Evolutionary conservation across 345 rosid genomes (phyloP), one percentile per base, ranked within the genome.

Genomic region (Populus tremula): DNA sequence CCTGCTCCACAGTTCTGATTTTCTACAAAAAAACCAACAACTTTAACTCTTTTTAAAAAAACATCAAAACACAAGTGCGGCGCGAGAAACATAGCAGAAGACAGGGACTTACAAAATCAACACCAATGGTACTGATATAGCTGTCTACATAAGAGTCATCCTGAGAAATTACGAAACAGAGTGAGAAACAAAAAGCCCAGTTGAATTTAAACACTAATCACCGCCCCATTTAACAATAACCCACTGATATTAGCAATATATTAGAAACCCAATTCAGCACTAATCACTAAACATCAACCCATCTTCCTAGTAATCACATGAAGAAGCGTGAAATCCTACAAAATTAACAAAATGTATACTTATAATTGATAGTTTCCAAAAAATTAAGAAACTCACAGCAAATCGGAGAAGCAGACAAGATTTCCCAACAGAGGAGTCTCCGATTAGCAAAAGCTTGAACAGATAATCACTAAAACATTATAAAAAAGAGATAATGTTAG

Each of bases 1-100:
- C 99, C 79, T 85, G 97, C 80, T 92, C 95, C 41, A 94, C 97
- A 0, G 94, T 96, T 76, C 97, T 90, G 66, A 94, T 94, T 96
- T 96, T 96, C 99, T 93, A 83, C 68, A 82, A 31, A 45, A 82
- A 1, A 10, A 69, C 59, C 27, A 36, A 7, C 49, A 62, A 17
- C 9, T 29, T 33, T 49, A 70, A 17, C 23, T 25, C 45, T 10
- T 39, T 16, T 13, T 9, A 11, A 68, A 27, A 38, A 9, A 35
- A 69, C 2, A 53, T 16, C 56, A 20, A 74, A 56, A 54, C 17
- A 36, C 36, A 17, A 0, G 36, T 7, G 6, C 33, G 3, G 16
- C 23, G 45, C 71, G 36, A 47, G 29, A 38, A 13, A 25, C 10
- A 47, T 27, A 50, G 27, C 18, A 70, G 29, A 0, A 23, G 29